Conservation (phyloP, 2,329 filamentous ascomycete genomes). For the Penicillium sp. region DNA sequence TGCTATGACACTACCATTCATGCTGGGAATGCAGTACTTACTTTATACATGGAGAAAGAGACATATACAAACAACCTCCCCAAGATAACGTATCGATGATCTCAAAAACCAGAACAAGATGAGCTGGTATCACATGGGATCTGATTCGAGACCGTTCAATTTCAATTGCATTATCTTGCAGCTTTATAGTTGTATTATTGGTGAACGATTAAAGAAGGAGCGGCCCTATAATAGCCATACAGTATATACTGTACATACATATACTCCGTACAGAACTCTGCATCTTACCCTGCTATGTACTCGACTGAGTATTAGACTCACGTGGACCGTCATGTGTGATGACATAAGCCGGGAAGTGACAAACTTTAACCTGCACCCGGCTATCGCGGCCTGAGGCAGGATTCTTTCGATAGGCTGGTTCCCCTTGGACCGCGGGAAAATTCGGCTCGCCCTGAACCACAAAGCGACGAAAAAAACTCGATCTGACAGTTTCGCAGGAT, state of each 20-base stretch:
- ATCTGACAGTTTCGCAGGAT: constrained; percentile 27
- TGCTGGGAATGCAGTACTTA: too few species aligned
- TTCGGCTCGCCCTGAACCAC: constrained; percentile 27
- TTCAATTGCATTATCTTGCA: neutral
- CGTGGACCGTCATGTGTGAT: too few species aligned
- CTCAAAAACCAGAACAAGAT: neutral
- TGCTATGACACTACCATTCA: too few species aligned
- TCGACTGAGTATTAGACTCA: too few species aligned
- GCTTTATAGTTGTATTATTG: neutral
- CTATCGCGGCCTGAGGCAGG: constrained; percentile 4
- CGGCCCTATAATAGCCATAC: too few species aligned
- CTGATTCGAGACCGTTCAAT: neutral
- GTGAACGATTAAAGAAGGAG: neutral
- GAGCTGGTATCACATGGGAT: neutral
- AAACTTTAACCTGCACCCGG: neutral
- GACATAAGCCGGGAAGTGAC: too few species aligned
- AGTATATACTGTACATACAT: too few species aligned
- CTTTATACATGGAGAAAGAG: neutral
- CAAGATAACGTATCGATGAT: neutral
- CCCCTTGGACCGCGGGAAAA: constrained; percentile 9
- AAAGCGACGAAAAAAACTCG: constrained; percentile 22
- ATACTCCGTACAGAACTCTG: neutral
- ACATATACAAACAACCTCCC: neutral
- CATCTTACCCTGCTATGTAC: neutral
- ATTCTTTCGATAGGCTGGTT: neutral